Percentiles rank a stretch among this genome's conserved stretches.
Conservation (phyloP, 805 yeast genomes). For the Candida ortonii region DNA sequence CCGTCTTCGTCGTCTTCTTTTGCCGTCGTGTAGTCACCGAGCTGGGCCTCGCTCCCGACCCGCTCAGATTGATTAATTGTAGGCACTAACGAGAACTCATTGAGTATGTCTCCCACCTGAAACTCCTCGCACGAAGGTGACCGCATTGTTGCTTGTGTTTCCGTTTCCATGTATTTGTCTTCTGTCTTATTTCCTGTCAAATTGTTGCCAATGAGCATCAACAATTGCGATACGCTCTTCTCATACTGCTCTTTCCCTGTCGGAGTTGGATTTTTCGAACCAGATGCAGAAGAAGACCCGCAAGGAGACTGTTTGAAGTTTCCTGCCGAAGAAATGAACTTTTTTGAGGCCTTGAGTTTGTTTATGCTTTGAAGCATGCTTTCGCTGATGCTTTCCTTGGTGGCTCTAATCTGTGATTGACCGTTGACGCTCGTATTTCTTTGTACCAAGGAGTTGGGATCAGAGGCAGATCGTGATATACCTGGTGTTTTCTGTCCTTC, state of each 20-base stretch:
- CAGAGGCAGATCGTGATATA: slow-evolving; percentile 23
- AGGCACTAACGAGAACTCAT: too few species aligned
- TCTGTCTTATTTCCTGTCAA: slow-evolving; percentile 7
- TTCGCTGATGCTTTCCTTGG: slow-evolving; percentile 25
- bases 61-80: too few species aligned
- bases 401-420: slow-evolving; percentile 24
- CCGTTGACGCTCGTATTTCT: slow-evolving; percentile 16
- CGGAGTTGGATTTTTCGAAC: background rate
- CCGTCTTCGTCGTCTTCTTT: slow-evolving; percentile 6
- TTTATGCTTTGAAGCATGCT: slow-evolving; percentile 35
- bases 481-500: slow-evolving; percentile 35
- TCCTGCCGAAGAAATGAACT: slow-evolving; percentile 9
- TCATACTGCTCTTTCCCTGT: slow-evolving; percentile 1
- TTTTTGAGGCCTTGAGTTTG: slow-evolving; percentile 39
- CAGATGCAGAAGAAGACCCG: slow-evolving; percentile 5
- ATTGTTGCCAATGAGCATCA: slow-evolving; percentile 25
- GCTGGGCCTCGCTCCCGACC: background rate
- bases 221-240: slow-evolving; percentile 26
- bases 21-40: background rate
- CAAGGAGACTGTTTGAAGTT: slow-evolving; percentile 2
- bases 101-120: too few species aligned
- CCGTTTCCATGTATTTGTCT: slow-evolving; percentile 1
- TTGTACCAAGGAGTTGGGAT: slow-evolving; percentile 36
- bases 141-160: too few species aligned
- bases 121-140: too few species aligned